Conservation (phyloP, 2,329 filamentous ascomycete species). For the Fusarium gaditjirri region DNA sequence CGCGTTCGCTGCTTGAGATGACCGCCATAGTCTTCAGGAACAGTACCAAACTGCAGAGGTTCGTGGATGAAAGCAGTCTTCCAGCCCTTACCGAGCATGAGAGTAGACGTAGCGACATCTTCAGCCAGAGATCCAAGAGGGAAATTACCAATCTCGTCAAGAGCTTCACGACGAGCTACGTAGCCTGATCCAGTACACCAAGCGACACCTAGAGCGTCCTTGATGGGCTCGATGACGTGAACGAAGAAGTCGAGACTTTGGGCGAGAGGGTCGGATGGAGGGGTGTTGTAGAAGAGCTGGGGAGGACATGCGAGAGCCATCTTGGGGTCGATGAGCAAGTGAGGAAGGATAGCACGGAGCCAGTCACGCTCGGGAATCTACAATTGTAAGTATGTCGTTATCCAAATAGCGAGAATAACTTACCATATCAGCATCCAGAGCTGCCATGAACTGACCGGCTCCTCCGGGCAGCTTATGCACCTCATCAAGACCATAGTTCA, state of each 20-base stretch:
- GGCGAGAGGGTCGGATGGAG: conserved; percentile 65
- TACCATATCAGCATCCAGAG: conserved; percentile 74
- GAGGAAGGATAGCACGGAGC: conserved; percentile 69
- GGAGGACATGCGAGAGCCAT: conserved; percentile 69
- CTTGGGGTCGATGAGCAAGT: conserved; percentile 66
- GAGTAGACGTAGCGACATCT: conserved; percentile 68
- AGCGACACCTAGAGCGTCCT: conserved; percentile 64
- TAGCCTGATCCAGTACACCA: conserved; percentile 75
- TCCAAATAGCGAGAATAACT: background rate
- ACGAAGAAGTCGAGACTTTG: conserved; percentile 70
- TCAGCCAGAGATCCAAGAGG: conserved; percentile 69
- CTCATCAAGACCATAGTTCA: conserved; percentile 68
- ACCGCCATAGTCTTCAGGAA: conserved; percentile 65
- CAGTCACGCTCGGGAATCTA: conserved; percentile 69
- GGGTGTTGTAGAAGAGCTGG: conserved; percentile 72
- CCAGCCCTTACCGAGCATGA: conserved; percentile 70
- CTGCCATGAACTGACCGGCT: conserved; percentile 68
- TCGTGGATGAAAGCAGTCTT: conserved; percentile 70
- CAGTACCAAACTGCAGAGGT: conserved; percentile 67
- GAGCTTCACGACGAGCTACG: conserved; percentile 65
- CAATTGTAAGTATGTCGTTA: conserved; percentile 10
- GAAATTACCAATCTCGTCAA: conserved; percentile 71
- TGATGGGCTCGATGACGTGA: conserved; percentile 62
- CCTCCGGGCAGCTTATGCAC: conserved; percentile 63
- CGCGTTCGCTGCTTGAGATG: conserved; percentile 68